Evolutionary conservation across 2,329 filamentous ascomycete species (phyloP).

Genomic region (Trichoderma asperellum): DNA sequence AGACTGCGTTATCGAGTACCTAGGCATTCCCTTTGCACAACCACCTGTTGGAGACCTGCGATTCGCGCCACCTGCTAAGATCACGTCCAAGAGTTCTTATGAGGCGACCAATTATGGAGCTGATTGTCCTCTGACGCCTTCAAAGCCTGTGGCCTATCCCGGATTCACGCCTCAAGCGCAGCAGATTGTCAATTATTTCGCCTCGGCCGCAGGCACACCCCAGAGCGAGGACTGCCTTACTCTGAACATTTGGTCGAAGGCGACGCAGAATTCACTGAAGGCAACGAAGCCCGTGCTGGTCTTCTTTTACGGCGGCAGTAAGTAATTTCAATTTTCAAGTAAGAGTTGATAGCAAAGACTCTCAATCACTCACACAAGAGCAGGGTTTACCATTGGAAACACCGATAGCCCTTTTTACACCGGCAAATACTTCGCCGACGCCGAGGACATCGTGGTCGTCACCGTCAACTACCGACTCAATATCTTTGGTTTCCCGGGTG

Average conservation of each 20-base stretch:
- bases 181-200: conserved; percentile 34
- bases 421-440: conserved; percentile 48
- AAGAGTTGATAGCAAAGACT: not conserved
- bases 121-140: conserved; percentile 37
- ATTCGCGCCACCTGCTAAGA: conserved; percentile 42
- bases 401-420: conserved; percentile 46
- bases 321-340: not conserved
- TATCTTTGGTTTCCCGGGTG: conserved; percentile 49
- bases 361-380: not conserved
- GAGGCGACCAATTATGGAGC: conserved; percentile 37
- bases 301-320: conserved; percentile 46
- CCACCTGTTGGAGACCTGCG: conserved; percentile 44
- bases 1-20: conserved; percentile 43
- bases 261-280: conserved; percentile 39
- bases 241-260: conserved; percentile 44
- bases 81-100: conserved; percentile 32
- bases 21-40: conserved; percentile 48
- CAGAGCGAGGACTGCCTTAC: conserved; percentile 45
- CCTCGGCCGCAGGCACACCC: conserved; percentile 33
- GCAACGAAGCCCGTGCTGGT: conserved; percentile 47
- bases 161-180: conserved; percentile 40
- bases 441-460: conserved; percentile 51
- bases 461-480: conserved; percentile 52
- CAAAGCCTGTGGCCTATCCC: conserved; percentile 34
- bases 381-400: conserved; percentile 45